Base-by-base conservation (phyloP, 106 monocot species). In the Amphibolis antarctica region DNA sequence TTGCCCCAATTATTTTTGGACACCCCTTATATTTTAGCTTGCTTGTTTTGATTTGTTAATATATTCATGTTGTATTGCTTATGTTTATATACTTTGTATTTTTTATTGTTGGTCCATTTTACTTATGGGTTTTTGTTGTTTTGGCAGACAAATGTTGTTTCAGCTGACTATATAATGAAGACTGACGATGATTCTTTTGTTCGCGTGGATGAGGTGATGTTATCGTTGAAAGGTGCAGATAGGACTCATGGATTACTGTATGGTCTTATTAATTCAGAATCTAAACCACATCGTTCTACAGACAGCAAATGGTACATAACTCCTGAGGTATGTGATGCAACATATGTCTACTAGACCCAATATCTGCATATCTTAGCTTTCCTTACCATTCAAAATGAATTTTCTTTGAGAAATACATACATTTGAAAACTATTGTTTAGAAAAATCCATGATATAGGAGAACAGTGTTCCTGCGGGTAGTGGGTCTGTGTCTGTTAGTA, bases 61-160 rank as follows among this genome's bases (percentile, higher is more conserved):
- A 24, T 46, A 25, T 49, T 46, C 20, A 47, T 47, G 48, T 25
- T 48, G 6, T 28, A 19, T n/a, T 23, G 26, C 23, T 17, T 12
- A 11, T 7, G 10, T 11, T 21, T 21, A 53, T 21, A n/a, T 53
- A 20, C n/a, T 21, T 53, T 28, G 48, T 19, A 6, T 53, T 42
- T 22, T 20, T 55, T 55, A 19, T n/a, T 61, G 27, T 10, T 53
- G 36, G 36, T 53, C 44, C 13, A 11, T 21, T 46, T 59, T 46
- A 53, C 67, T 72, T 56, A 27, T 58, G 4, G 20, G 6, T 20
- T 42, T 60, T 36, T 36, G 36, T 36, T 36, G 36, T 36, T 7
- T 36, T 2, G 36, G 17, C 72, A 88, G 87, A 80, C 72, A 57
- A 63, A 83, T 48, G 66, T 76, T 29, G 68, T 88, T 21, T 81